phyloP scores from a whole-genome alignment of 208 protist species.

The Wallacemonas sp. region DNA sequence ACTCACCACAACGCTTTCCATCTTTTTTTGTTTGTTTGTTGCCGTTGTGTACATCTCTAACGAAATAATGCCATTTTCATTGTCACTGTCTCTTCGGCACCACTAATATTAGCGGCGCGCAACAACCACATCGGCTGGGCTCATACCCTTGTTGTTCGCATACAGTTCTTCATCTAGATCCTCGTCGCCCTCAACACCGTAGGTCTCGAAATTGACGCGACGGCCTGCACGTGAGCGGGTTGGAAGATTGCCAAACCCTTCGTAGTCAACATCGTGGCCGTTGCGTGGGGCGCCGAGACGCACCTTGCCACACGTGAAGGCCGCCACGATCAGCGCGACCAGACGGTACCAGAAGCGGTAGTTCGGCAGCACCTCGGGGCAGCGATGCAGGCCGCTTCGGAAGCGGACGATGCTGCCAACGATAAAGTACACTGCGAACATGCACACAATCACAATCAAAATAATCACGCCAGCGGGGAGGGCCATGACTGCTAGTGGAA shows the following conservation, averaged over 20 bases:
- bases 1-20: too few relatives aligned
- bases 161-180: slow-evolving; percentile 23
- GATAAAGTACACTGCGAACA: slow-evolving; percentile 59
- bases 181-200: slow-evolving; percentile 52
- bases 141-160: slow-evolving; percentile 27
- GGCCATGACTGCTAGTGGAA: slow-evolving; percentile 15
- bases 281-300: slow-evolving; percentile 5
- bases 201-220: slow-evolving; percentile 51
- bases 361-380: slow-evolving; percentile 76
- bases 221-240: slow-evolving; percentile 24
- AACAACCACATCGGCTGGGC: slow-evolving; percentile 46
- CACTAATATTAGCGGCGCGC: slow-evolving; percentile 15
- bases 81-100: too few relatives aligned
- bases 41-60: background rate
- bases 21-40: slow-evolving; percentile 7
- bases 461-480: slow-evolving; percentile 34
- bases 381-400: slow-evolving; percentile 64
- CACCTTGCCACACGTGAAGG: slow-evolving; percentile 51
- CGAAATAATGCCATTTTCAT: too few relatives aligned
- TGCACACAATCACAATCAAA: slow-evolving; percentile 27
- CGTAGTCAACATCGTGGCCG: slow-evolving; percentile 6
- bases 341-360: slow-evolving; percentile 71
- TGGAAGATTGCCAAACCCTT: slow-evolving; percentile 26
- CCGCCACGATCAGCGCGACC: slow-evolving; percentile 18
- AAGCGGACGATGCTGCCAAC: slow-evolving; percentile 75